A percentile compares a stretch with the other conserved stretches of the same genome.
Conservation (phyloP, 2,329 filamentous ascomycete genomes). For the Hypoxylon sp. region DNA sequence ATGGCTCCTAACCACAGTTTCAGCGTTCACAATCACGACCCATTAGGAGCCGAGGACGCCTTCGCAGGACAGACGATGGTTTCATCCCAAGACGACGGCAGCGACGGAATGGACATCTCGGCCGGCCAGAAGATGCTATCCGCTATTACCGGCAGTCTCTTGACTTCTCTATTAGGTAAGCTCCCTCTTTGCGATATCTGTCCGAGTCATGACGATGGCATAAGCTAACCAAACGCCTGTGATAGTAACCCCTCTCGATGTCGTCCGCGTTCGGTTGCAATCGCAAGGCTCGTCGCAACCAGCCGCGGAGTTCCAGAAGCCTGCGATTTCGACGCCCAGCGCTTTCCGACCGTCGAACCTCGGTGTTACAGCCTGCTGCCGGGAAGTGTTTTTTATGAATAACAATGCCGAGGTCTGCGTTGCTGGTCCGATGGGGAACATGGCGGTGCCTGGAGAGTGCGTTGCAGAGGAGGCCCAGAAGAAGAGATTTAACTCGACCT, state of each 20-base stretch:
- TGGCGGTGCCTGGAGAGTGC: slow-evolving; percentile 71
- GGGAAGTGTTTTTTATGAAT: slow-evolving; percentile 96
- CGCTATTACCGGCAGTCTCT: slow-evolving; percentile 87
- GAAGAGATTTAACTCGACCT: slow-evolving; percentile 86
- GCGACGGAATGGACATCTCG: slow-evolving; percentile 74
- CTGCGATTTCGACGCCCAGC: slow-evolving; percentile 69
- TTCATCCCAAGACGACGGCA: slow-evolving; percentile 52
- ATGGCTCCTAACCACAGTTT: slow-evolving; percentile 41
- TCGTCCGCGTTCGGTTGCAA: slow-evolving; percentile 94
- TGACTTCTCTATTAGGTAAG: slow-evolving; percentile 89
- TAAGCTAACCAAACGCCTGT: slow-evolving; percentile 31
- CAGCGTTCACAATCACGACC: slow-evolving; percentile 55
- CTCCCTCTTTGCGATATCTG: slow-evolving; percentile 30
- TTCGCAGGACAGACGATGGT: slow-evolving; percentile 50
- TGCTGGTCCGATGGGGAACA: slow-evolving; percentile 68
- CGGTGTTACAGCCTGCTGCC: slow-evolving; percentile 93
- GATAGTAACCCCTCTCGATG: slow-evolving; percentile 93
- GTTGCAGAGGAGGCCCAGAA: slow-evolving; percentile 88
- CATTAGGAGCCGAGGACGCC: slow-evolving; percentile 53
- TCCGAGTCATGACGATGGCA: neutral
- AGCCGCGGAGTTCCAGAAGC: slow-evolving; percentile 65
- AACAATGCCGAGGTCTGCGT: slow-evolving; percentile 86
- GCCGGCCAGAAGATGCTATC: slow-evolving; percentile 93
- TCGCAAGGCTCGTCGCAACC: slow-evolving; percentile 72
- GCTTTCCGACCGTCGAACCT: slow-evolving; percentile 82